Evolutionary conservation across 495 filamentous ascomycete species (phyloP), one percentile per base, ranked within the genome.

Genomic region (Letharia lupina): DNA sequence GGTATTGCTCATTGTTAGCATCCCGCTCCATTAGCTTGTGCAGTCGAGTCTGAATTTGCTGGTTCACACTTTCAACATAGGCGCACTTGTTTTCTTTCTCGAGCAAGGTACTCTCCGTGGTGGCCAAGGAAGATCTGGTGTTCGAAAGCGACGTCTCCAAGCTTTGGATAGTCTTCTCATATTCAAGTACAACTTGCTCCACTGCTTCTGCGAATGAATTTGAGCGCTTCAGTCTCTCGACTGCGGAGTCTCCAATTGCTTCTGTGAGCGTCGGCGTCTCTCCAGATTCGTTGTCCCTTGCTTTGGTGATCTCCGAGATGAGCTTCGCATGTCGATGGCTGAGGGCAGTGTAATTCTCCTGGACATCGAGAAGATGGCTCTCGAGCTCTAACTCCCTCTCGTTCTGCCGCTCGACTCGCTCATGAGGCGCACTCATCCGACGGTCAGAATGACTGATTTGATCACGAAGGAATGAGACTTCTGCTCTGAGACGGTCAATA

Each of bases 141-240:
- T 86, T 94, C 2, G 95, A 91, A 18, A 99, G 84, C 1, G 92
- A 95, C 50, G 91, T 85, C 77, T 99, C 95, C 37, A 99, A 84
- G 69, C 83, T 89, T 73, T 97, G 91, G 66, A 99, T 98, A 0
- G 94, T 99, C 83, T 96, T 97, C 71, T 99, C 94, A 74, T 99
- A 99, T 73, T 99, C 94, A 23, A 98, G 77, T 20, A 99, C 91
- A 50, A 99, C 91, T 73, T 94, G 89, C 71, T 99, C 95, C 40
- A 97, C 93, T 52, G 92, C 92, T 75, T 94, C 87, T 11, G 93
- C 91, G 76, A 98, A 97, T 12, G 90, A 93, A 70, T 92, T 94
- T 23, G 94, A 98, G 23, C 93, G 87, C 72, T 96, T 95, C 65
- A 98, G 79, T 65, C 95, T 82, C 74, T 96, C 92, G 11, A 92